A percentile compares a stretch with the other conserved stretches of the same genome.
Evolutionary conservation across 2,329 filamentous ascomycete genomes (phyloP).

Genomic region (Gaeumannomyces sp.): DNA sequence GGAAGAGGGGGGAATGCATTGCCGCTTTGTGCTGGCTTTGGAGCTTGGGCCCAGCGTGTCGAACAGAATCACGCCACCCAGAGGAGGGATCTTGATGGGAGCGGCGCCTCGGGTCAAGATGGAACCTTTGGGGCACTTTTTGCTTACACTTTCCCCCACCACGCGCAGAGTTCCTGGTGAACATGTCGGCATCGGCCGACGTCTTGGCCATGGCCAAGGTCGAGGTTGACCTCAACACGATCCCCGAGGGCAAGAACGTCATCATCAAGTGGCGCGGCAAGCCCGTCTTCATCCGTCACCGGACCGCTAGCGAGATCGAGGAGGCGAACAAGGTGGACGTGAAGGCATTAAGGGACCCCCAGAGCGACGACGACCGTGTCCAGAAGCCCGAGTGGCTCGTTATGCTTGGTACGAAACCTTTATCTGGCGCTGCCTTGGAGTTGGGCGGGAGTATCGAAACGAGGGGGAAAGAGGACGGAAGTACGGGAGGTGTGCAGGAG

Average conservation of each 20-base stretch:
- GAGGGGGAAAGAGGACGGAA: neutral
- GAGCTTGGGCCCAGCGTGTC: neutral
- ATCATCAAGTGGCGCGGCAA: conserved; percentile 99
- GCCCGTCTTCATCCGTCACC: conserved; percentile 99
- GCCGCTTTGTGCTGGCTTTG: neutral
- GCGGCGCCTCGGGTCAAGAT: neutral
- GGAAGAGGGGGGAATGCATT: neutral
- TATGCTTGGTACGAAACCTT: conserved; percentile 74
- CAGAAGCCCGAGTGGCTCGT: conserved; percentile 98
- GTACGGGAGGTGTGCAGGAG: neutral
- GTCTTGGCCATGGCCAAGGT: conserved; percentile 99
- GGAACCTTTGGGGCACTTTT: neutral
- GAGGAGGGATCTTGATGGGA: neutral
- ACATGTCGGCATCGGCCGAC: conserved; percentile 99
- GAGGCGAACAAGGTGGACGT: conserved; percentile 88
- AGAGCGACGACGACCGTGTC: conserved; percentile 85
- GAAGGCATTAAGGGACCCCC: conserved; percentile 79
- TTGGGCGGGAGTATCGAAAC: neutral
- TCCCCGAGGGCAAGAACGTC: conserved; percentile 99
- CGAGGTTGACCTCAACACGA: conserved; percentile 85
- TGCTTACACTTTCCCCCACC: neutral
- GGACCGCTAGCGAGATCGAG: conserved; percentile 85
- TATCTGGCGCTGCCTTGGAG: neutral
- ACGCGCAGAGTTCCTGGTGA: conserved; percentile 87
- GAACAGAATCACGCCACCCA: neutral